Evolutionary conservation across 768 basidiomycete species (phyloP), one percentile per base, ranked within the genome.

Genomic region (Glaciozyma antarctica): DNA sequence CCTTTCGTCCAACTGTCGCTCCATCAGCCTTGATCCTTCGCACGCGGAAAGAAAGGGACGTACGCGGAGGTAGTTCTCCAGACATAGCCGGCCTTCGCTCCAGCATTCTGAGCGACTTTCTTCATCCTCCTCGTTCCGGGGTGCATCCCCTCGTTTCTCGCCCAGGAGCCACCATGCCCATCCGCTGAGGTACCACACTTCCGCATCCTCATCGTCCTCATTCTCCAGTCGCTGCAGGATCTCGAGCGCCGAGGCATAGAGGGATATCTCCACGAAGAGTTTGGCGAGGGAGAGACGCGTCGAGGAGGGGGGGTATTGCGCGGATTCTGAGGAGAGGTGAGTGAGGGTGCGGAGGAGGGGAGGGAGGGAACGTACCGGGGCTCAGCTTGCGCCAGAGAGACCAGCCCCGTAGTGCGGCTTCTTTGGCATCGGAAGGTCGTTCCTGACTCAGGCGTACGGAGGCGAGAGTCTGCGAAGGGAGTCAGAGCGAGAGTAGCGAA

Each of bases 171-270:
- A 72, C 68, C 68, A 69, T 0, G 65, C 68, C 66, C 72, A 69
- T 5, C 71, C 73, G 30, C 64, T 62, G 1, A 73, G 64, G 62
- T 74, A 74, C 62, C 69, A 69, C 58, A 73, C 63, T 51, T 74
- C 72, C 1, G 67, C 34, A 41, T 74, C 72, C 62, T 73, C 71
- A 54, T 73, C 73, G 68, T 74, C 71, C 61, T 74, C 73, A 34
- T 70, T 62, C 60, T 74, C 72, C 54, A 73, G 66, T 5, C 65
- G 61, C 26, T 71, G 58, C 24, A 74, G 63, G 32, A 74, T 68
- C 60, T 74, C 72, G 43, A 73, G 62, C 8, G 73, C 71, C 5
- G 61, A 32, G 16, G 58, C 62, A 30, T 65, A 64, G 24, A 57
- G 54, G 7, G 61, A 58, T 2, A 67, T 54, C 44, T 71, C 70